Percentiles rank a stretch among this genome's conserved stretches.
These are phyloP conservation scores for Periglandula ipomoeae DNA, from an alignment of 2,329 filamentous ascomycete species.

Conservation along the genomic window DNA sequence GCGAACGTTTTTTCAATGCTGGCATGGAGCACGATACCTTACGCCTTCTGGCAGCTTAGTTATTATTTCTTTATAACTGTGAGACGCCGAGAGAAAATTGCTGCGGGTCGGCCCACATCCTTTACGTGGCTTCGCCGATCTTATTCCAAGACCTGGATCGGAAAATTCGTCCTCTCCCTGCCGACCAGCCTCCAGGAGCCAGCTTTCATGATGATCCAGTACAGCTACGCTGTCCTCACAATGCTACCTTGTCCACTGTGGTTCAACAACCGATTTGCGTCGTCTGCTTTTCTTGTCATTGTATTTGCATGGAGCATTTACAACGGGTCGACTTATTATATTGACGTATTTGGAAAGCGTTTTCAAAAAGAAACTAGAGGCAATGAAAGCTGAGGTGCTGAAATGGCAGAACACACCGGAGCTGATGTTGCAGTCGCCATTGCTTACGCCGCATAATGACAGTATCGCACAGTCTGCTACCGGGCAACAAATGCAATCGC, in stretches of 20 bases:
- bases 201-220: constrained; percentile 95
- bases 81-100: constrained; percentile 89
- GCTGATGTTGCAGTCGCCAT: constrained; percentile 26
- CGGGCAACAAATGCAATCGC: constrained; percentile 9
- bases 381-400: constrained; percentile 76
- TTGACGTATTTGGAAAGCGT: constrained; percentile 91
- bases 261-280: constrained; percentile 83
- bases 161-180: constrained; percentile 71
- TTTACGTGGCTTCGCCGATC: constrained; percentile 95
- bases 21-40: constrained; percentile 86
- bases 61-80: constrained; percentile 97
- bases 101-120: constrained; percentile 86
- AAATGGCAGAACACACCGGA: constrained; percentile 69
- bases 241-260: constrained; percentile 93
- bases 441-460: constrained; percentile 22
- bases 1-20: constrained; percentile 74
- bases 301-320: constrained; percentile 96
- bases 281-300: constrained; percentile 62
- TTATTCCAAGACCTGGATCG: constrained; percentile 84
- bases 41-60: constrained; percentile 81
- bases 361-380: constrained; percentile 95
- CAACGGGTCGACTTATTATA: constrained; percentile 96
- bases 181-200: constrained; percentile 71
- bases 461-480: constrained; percentile 9
- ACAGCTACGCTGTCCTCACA: constrained; percentile 78